These are phyloP conservation scores for Uronychia binucleata DNA, from an alignment of 73 alveolate genomes.

Conservation along the genomic window DNA sequence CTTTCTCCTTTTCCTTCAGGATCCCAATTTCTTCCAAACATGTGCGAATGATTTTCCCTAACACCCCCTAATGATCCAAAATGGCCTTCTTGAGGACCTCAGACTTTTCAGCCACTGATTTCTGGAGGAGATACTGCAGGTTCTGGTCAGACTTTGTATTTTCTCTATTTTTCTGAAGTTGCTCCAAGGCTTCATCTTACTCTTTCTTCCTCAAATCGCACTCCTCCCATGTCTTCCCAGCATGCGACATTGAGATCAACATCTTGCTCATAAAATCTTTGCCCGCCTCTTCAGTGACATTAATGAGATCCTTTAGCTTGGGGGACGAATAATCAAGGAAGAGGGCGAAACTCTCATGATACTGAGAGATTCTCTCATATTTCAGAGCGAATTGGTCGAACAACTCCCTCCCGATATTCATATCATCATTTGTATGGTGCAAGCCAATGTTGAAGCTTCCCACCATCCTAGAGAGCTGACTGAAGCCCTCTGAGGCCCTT, in stretches of 20 bases:
- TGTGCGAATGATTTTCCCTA: neutral
- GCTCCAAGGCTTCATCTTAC: neutral
- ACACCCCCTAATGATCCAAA: too few relatives aligned
- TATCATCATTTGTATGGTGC: too few relatives aligned
- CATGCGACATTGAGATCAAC: neutral
- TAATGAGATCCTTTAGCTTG: neutral
- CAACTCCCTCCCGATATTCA: too few relatives aligned
- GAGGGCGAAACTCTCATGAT: neutral
- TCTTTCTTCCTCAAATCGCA: neutral
- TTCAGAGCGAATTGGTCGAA: too few relatives aligned
- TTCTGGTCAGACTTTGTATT: neutral
- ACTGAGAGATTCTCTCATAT: too few relatives aligned
- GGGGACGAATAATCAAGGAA: neutral
- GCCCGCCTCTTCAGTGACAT: neutral
- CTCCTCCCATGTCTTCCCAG: neutral
- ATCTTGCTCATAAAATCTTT: neutral
- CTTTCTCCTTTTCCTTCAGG: neutral
- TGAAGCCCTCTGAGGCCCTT: neutral
- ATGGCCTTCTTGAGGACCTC: neutral
- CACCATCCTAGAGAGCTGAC: too few relatives aligned
- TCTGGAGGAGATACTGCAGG: neutral
- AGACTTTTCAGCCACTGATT: neutral
- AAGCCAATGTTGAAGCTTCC: too few relatives aligned
- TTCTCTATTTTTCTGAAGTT: neutral
- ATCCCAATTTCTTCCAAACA: neutral